phyloP scores from a whole-genome alignment of 2,329 filamentous ascomycete species.

The Beauveria bassiana region DNA sequence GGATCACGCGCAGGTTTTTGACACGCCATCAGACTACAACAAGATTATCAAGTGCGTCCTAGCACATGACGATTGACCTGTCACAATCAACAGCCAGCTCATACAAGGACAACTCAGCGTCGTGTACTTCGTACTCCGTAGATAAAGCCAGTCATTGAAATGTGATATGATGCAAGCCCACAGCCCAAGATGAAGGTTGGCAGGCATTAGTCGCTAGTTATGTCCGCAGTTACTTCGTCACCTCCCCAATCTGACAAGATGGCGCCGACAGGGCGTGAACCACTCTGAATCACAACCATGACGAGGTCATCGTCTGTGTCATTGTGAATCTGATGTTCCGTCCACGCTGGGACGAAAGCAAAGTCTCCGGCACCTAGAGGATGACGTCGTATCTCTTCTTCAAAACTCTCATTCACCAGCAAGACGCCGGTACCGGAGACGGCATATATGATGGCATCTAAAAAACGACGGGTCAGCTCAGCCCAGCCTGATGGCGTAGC shows the following conservation, averaged over 20 bases:
- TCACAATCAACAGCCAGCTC: not conserved
- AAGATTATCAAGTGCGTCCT: constrained; percentile 24
- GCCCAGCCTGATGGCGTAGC: not conserved
- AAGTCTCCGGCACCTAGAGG: constrained; percentile 58
- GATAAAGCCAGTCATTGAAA: not conserved
- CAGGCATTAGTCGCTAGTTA: not conserved
- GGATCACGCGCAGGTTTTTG: constrained; percentile 59
- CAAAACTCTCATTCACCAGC: constrained; percentile 48
- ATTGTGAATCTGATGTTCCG: constrained; percentile 64
- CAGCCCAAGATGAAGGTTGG: not conserved
- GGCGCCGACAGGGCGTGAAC: constrained; percentile 51
- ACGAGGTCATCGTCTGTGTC: constrained; percentile 52
- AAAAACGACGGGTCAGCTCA: constrained; percentile 2
- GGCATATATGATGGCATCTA: constrained; percentile 62
- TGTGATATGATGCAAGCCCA: not conserved
- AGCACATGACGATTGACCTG: constrained; percentile 1
- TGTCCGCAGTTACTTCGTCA: constrained; percentile 23
- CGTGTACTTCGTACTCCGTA: not conserved
- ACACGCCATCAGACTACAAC: constrained; percentile 23
- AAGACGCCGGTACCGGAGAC: constrained; percentile 54
- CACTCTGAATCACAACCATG: constrained; percentile 59
- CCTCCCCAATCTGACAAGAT: constrained; percentile 57
- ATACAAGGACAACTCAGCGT: not conserved
- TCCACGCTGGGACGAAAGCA: constrained; percentile 60
- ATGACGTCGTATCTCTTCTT: constrained; percentile 43